Base-by-base conservation (phyloP, 1,284 basidiomycete genomes). In the Austropuccinia psidii region DNA sequence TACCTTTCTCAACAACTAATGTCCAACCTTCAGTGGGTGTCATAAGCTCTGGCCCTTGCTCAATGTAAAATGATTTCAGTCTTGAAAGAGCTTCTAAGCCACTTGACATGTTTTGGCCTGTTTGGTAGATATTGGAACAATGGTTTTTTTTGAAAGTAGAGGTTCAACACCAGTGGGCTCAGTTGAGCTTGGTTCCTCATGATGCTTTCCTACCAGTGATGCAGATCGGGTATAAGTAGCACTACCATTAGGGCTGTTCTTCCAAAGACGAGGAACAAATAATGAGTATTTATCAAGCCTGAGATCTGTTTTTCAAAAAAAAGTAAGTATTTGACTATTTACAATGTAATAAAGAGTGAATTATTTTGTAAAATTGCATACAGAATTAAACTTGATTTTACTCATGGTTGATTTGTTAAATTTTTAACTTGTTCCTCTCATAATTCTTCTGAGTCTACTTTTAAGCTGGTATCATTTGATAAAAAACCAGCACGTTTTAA, bases 371-470 rank as follows among this genome's bases (percentile, higher is more conserved):
- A 37, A 8, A 35, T 35, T 39, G 39, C 95, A 15, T 98, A 85
- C 0, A 95, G 93, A 50, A 95, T 87, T 19, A 94, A 86, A 8
- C 85, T 83, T 7, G 93, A 91, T 80, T 92, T 92, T 52, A 91
- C 84, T 2, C 95, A 87, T 82, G 95, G 97, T 82, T 87, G 86
- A 80, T 88, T 90, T 78, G 86, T 85, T 49, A 97, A 84, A 24
- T 85, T 82, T 82, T 93, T 91, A 75, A 94, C 87, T 81, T 98
- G 93, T 19, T 85, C 84, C 70, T 97, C 92, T 0, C 89, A 85
- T 37, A 98, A 83, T 75, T 96, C 92, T 79, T 98, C 93, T 29
- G 89, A 85, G 77, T 98, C 94, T 21, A 98, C 89, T 66, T 85
- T 85, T 64, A 92, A 84, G 77, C 89, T 89, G 37, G 88, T 85